Evolutionary conservation across 75 land plant genomes (phyloP), one percentile per base, ranked within the genome.

Genomic region (Cupressus sempervirens): DNA sequence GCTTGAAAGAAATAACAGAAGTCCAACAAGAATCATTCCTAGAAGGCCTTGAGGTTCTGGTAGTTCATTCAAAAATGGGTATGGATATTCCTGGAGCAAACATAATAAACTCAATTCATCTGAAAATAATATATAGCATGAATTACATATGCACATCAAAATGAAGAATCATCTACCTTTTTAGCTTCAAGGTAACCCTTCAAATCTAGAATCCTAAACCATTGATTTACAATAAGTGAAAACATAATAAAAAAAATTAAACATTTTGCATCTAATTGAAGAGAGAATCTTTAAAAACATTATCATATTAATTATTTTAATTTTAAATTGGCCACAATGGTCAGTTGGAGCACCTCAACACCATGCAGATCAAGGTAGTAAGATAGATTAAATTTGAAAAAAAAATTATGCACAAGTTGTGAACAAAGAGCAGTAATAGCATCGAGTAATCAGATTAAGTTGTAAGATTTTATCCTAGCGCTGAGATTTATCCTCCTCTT

Each of bases 11-110:
- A 87, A 7, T 29, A 79, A 67, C 6, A 34, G 3, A 30, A 87
- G 29, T 20, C 73, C 88, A 75, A 87, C 15, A 30, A 76, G n/a
- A 65, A 73, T 11, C 29, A 84, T 56, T 20, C 45, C 67, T 48
- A 88, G 76, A 36, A 84, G 46, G 14, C 90, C 90, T 29, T 88
- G 75, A 9, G 90, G 90, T 52, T 84, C 82, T 30, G 80, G 90
- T 10, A 88, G 36, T 13, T 62, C 83, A 58, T 68, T 84, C 72
- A 83, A 35, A 70, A 88, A 88, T 54, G 90, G 90, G 53, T 87
- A 88, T 34, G 90, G 89, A 65, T 87, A 88, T 41, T 32, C 83
- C 90, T 88, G 85, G 46, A 58, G 34, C 29, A 85, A 45, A 32
- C 46, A 75, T 3, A 23, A 29, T 65, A 0, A 73, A 11, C 13